These are phyloP conservation scores for Rhododendron ovatum DNA, from an alignment of 148 eudicot genomes.

Conservation along the genomic window DNA sequence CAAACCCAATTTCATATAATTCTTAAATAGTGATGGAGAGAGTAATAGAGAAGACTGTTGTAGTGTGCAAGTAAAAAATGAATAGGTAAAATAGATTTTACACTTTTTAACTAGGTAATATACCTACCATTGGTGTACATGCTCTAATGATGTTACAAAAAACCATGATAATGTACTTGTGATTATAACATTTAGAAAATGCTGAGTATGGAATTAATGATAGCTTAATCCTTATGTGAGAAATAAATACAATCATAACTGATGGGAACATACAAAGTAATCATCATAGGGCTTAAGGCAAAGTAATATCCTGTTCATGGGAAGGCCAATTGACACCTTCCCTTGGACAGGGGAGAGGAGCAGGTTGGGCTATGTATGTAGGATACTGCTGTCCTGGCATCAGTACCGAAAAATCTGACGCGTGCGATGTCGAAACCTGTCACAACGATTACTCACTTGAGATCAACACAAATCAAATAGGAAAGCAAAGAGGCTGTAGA, in stretches of 20 bases:
- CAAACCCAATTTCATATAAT: too few species aligned
- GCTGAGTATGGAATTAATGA: not conserved
- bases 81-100: too few species aligned
- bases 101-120: too few species aligned
- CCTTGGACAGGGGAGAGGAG: slow-evolving; percentile 49
- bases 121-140: too few species aligned
- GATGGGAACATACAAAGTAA: not conserved
- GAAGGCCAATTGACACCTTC: slow-evolving; percentile 44
- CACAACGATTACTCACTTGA: not conserved
- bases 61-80: too few species aligned
- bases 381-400: slow-evolving; percentile 57
- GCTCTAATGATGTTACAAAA: not conserved
- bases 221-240: not conserved
- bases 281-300: slow-evolving; percentile 9
- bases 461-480: not conserved
- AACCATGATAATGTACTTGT: not conserved
- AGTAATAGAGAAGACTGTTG: too few species aligned
- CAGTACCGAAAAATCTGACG: slow-evolving; percentile 38
- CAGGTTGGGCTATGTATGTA: slow-evolving; percentile 45
- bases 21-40: too few species aligned
- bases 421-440: slow-evolving; percentile 30
- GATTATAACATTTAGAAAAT: not conserved
- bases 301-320: slow-evolving; percentile 27
- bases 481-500: not conserved
- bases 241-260: not conserved